Evolutionary conservation across 441 rosid genomes (phyloP), one percentile per base, ranked within the genome.

Genomic region (Monsonia emarginata): DNA sequence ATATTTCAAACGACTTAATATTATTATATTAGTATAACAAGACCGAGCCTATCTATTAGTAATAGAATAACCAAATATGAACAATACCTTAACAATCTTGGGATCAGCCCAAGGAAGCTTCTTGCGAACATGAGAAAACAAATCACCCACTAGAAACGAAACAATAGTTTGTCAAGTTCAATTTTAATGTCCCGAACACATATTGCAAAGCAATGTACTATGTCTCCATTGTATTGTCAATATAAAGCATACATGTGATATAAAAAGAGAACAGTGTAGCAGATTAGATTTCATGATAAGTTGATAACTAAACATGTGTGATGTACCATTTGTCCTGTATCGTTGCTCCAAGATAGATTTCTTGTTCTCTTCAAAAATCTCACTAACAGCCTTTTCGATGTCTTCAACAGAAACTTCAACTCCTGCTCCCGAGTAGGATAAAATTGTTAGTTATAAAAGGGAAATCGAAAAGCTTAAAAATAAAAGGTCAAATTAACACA

Each of bases 71-170:
- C 16, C 50, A 14, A 56, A 24, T 11, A 25, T 21, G 46, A 13
- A n/a, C 34, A 19, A 48, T 75, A 87, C 95, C 93, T 84, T 89
- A 27, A 88, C 91, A 78, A 81, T 80, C 77, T 84, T 94, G 57
- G 94, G 85, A 73, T 91, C 96, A 64, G 94, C 99, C 99, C 97
- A 94, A 28, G 96, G 99, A 65, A 83, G 84, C 70, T 64, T 81
- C 81, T 84, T 89, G 66, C 94, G 86, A 24, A 94, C 85, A 75
- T 79, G 82, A 34, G 83, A 91, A 63, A 86, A 76, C 52, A 94
- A 79, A 70, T 84, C 87, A 62, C 94, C 95, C 75, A 75, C 97
- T 94, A 34, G 32, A 63, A 34, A 63, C 40, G 26, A 32, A 40
- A 50, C 28, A 14, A 22, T 3, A 44, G 14, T 1, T n/a, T 18